These are phyloP conservation scores for Colletotrichum salicis DNA, from an alignment of 2,329 filamentous ascomycete species.

Conservation along the genomic window DNA sequence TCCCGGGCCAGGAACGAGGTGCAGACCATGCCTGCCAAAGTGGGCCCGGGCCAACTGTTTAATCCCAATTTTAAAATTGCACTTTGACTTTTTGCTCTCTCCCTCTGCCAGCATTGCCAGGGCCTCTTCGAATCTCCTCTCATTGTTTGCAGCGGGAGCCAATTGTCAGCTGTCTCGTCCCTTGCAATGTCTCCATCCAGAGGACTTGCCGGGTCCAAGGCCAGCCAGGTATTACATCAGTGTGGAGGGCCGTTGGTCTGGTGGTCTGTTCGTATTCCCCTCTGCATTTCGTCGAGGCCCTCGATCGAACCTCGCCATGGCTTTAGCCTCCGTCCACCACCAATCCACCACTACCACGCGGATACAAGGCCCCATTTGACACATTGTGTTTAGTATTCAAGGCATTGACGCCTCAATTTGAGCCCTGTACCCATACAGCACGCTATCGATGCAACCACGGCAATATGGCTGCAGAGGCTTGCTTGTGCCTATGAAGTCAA, in stretches of 20 bases:
- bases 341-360: not conserved
- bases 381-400: not conserved
- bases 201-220: constrained; percentile 11
- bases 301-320: constrained; percentile 20
- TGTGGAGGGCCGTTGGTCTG: constrained; percentile 28
- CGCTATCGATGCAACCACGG: not conserved
- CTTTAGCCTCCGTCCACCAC: constrained; percentile 6
- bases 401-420: constrained; percentile 10
- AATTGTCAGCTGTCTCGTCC: constrained; percentile 6
- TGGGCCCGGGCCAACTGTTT: constrained; percentile 26
- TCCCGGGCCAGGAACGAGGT: not conserved
- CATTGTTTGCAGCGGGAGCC: not conserved
- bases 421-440: not conserved
- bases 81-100: not conserved
- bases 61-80: constrained; percentile 31
- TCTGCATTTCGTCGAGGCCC: constrained; percentile 20
- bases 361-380: constrained; percentile 1
- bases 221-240: constrained; percentile 26
- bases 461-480: not conserved
- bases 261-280: constrained; percentile 33
- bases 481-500: not conserved
- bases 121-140: not conserved
- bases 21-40: constrained; percentile 12
- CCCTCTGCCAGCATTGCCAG: not conserved
- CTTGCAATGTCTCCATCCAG: constrained; percentile 17